phyloP scores from a whole-genome alignment of 2,329 filamentous ascomycete species.

The Stachybotrys elegans region DNA sequence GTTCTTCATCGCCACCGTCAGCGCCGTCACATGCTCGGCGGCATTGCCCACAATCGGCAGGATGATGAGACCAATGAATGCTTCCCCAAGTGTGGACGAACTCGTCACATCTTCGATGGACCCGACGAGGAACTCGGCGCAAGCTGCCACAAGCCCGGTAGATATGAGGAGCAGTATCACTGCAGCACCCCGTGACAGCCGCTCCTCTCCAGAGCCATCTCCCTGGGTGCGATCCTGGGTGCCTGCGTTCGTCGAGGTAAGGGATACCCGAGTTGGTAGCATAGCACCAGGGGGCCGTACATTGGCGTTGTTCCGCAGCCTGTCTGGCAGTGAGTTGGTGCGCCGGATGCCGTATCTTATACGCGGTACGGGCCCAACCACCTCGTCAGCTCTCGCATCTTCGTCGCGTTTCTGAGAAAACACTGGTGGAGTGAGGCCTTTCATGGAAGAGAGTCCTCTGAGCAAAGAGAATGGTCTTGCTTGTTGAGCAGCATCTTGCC shows the following conservation, averaged over 20 bases:
- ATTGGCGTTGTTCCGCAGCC: constrained; percentile 44
- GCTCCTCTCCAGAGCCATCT: constrained; percentile 33
- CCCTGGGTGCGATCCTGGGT: constrained; percentile 18
- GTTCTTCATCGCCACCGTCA: constrained; percentile 67
- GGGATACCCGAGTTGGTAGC: constrained; percentile 41
- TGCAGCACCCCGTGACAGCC: constrained; percentile 51
- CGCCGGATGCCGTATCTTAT: constrained; percentile 63
- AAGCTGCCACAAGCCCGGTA: constrained; percentile 61
- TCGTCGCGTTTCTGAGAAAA: constrained; percentile 47
- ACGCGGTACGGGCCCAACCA: constrained; percentile 45
- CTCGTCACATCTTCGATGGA: constrained; percentile 60
- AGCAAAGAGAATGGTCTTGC: constrained; percentile 25
- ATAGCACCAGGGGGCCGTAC: constrained; percentile 44
- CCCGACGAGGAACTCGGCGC: constrained; percentile 66
- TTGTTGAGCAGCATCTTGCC: no score
- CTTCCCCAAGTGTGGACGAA: constrained; percentile 53
- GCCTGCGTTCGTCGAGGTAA: constrained; percentile 25
- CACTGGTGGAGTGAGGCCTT: constrained; percentile 65
- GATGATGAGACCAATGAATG: constrained; percentile 68
- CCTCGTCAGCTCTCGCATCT: constrained; percentile 16
- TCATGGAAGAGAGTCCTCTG: constrained; percentile 59
- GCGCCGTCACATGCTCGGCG: constrained; percentile 67
- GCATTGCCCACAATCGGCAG: constrained; percentile 70
- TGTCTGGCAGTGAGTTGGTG: constrained; percentile 69
- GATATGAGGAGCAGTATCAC: constrained; percentile 58